Evolutionary conservation across 1,284 basidiomycete genomes (phyloP).

Genomic region (Xanthoconium separans): DNA sequence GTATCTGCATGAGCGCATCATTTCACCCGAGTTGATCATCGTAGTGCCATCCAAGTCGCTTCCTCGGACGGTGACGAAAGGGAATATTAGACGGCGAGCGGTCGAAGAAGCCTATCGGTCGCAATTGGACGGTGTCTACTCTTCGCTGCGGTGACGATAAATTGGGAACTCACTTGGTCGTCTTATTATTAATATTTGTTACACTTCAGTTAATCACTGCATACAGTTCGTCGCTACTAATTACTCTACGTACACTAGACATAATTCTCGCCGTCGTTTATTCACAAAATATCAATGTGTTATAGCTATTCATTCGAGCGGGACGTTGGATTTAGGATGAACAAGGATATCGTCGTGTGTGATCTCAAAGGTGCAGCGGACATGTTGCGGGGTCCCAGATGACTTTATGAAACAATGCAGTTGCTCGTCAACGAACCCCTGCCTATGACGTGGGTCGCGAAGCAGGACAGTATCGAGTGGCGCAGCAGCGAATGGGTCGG

Average conservation of each 20-base stretch:
- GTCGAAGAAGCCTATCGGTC: constrained; percentile 56
- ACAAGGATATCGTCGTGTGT: constrained; percentile 22
- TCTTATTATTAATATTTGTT: constrained; percentile 13
- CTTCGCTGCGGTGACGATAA: constrained; percentile 17
- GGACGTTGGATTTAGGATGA: neutral
- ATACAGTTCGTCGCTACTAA: constrained; percentile 11
- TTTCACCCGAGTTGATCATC: constrained; percentile 51
- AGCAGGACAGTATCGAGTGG: constrained; percentile 28
- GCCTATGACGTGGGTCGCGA: constrained; percentile 26
- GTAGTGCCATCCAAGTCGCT: constrained; percentile 54
- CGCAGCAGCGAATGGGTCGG: constrained; percentile 29
- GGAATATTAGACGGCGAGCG: constrained; percentile 63
- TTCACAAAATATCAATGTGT: constrained; percentile 9
- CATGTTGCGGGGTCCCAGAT: constrained; percentile 17
- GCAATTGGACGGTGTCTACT: constrained; percentile 54
- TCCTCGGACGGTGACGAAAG: constrained; percentile 66
- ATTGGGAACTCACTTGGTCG: constrained; percentile 11
- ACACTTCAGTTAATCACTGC: constrained; percentile 10
- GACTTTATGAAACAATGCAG: constrained; percentile 36
- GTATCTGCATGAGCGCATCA: constrained; percentile 68
- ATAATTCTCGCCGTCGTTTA: constrained; percentile 10
- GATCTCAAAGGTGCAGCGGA: constrained; percentile 25
- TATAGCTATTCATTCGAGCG: constrained; percentile 1
- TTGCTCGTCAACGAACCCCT: constrained; percentile 20
- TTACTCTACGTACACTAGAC: constrained; percentile 18